These are phyloP conservation scores for Coniochaeta sp. DNA, from an alignment of 2,329 filamentous ascomycete genomes.

Conservation along the genomic window DNA sequence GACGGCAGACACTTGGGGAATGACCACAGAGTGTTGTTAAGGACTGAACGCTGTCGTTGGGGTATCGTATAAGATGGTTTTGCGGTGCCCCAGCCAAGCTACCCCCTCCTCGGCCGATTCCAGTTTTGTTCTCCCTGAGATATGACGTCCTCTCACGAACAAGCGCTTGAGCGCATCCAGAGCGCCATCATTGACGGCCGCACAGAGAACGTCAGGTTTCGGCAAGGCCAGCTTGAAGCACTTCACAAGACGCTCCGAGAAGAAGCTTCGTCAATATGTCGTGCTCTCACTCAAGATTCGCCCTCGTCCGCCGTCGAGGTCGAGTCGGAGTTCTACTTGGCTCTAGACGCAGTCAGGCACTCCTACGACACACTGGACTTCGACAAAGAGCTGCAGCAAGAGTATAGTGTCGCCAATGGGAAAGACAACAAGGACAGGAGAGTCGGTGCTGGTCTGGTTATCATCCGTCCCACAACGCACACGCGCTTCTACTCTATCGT, in stretches of 20 bases:
- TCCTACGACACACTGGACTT: slow-evolving; percentile 21
- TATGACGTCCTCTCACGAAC: not conserved
- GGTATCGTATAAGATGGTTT: not conserved
- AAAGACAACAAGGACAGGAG: slow-evolving; percentile 15
- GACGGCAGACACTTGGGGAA: not conserved
- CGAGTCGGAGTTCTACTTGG: slow-evolving; percentile 21
- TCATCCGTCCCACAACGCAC: slow-evolving; percentile 22
- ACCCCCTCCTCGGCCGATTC: not conserved
- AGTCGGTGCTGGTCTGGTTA: slow-evolving; percentile 18
- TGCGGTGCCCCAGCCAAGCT: not conserved
- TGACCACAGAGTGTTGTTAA: not conserved
- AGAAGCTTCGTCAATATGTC: slow-evolving; percentile 18
- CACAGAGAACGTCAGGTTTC: slow-evolving; percentile 26
- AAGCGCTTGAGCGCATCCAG: slow-evolving; percentile 20
- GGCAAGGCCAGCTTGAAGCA: slow-evolving; percentile 27
- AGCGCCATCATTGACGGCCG: slow-evolving; percentile 29
- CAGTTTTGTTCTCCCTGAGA: not conserved
- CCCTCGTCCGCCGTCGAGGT: slow-evolving; percentile 22
- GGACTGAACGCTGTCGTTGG: not conserved
- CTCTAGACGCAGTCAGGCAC: slow-evolving; percentile 19
- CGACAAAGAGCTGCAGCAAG: slow-evolving; percentile 15
- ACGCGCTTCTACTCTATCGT: slow-evolving; percentile 24
- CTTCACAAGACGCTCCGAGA: slow-evolving; percentile 24
- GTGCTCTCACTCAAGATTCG: slow-evolving; percentile 23
- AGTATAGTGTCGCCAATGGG: slow-evolving; percentile 20